phyloP scores from a whole-genome alignment of 2,329 filamentous ascomycete species.

The Davidsoniella eucalypti region DNA sequence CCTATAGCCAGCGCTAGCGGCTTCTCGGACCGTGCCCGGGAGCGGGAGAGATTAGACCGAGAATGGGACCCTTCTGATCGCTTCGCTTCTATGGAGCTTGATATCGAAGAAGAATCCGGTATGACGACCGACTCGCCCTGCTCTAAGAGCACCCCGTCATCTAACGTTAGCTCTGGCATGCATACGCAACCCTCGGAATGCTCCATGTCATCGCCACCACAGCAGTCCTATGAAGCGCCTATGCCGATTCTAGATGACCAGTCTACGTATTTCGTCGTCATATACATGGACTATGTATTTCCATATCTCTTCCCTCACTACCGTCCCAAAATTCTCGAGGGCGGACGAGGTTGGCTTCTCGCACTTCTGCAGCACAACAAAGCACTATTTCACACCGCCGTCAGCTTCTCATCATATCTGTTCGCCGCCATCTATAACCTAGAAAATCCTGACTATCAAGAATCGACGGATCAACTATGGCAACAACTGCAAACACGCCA shows the following conservation, averaged over 20 bases:
- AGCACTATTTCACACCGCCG: conserved; percentile 38
- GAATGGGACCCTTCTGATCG: conserved; percentile 19
- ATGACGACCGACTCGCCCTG: conserved; percentile 7
- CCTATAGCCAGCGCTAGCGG: neutral
- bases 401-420: conserved; percentile 41
- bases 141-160: conserved; percentile 10
- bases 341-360: conserved; percentile 45
- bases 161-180: conserved; percentile 4
- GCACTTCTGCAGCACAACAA: conserved; percentile 39
- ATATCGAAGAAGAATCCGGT: conserved; percentile 18
- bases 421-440: conserved; percentile 26
- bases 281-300: conserved; percentile 45
- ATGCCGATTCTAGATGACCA: conserved; percentile 7
- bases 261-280: conserved; percentile 30
- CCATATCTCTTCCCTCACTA: conserved; percentile 49
- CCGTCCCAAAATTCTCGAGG: conserved; percentile 34
- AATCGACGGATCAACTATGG: conserved; percentile 22
- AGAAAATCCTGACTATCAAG: conserved; percentile 17
- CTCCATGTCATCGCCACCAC: conserved; percentile 12
- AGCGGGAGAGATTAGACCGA: conserved; percentile 20
- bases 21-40: conserved; percentile 15
- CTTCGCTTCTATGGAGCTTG: conserved; percentile 15
- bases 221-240: neutral
- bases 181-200: conserved; percentile 11
- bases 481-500: conserved; percentile 28